These are phyloP conservation scores for Musa itinerans DNA, from an alignment of 176 grass and related monocot species.

Conservation along the genomic window DNA sequence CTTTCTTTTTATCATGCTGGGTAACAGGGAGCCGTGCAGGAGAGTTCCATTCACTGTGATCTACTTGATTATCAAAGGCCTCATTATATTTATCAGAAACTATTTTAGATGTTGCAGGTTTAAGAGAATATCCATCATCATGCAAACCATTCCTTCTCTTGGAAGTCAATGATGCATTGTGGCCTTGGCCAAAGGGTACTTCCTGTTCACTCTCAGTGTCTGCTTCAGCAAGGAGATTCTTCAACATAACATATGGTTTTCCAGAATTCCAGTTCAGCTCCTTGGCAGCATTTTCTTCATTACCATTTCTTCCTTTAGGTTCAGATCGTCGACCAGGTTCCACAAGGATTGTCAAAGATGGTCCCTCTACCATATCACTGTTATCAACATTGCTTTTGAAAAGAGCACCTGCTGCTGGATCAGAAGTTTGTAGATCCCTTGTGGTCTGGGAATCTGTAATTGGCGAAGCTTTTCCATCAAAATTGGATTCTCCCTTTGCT, in stretches of 20 bases:
- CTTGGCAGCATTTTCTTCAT: slow-evolving; percentile 19
- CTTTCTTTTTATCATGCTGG: slow-evolving; percentile 22
- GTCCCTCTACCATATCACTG: not conserved
- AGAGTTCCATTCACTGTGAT: slow-evolving; percentile 37
- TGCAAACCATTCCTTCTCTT: slow-evolving; percentile 12
- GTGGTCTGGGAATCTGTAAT: slow-evolving; percentile 4
- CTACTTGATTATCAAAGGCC: not conserved
- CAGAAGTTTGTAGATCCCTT: slow-evolving; percentile 17
- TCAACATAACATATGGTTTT: slow-evolving; percentile 32
- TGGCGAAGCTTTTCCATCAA: slow-evolving; percentile 16
- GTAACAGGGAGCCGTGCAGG: slow-evolving; percentile 31
- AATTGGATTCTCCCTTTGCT: not conserved
- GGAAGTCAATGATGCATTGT: slow-evolving; percentile 22
- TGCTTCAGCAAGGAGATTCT: slow-evolving; percentile 53
- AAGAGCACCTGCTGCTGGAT: slow-evolving; percentile 2
- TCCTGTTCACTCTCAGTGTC: slow-evolving; percentile 39
- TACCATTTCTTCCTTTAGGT: slow-evolving; percentile 17
- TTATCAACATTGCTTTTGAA: slow-evolving; percentile 1
- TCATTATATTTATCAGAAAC: slow-evolving; percentile 5
- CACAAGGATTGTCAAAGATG: not conserved
- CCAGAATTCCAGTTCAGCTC: slow-evolving; percentile 24
- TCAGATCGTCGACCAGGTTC: slow-evolving; percentile 9
- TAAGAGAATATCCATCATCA: slow-evolving; percentile 8
- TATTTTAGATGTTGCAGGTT: not conserved
- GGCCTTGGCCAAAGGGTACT: slow-evolving; percentile 25